Conservation (phyloP, 371 early-diverging fungal species). For the Rhizomucor pusillus region DNA sequence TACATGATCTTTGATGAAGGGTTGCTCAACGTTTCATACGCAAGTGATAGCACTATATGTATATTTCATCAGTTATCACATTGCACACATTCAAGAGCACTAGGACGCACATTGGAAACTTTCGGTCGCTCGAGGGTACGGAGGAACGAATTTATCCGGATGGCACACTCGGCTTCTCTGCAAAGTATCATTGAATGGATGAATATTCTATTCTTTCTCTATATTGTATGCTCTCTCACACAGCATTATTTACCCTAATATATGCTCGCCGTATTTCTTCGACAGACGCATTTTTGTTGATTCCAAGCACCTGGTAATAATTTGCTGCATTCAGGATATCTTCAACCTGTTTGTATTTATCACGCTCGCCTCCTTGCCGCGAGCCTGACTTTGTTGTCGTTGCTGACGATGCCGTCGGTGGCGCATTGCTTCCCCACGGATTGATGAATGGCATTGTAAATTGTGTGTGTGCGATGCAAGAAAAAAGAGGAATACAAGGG, state of each 20-base stretch:
- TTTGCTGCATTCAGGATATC: conserved; percentile 34
- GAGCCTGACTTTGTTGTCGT: conserved; percentile 1
- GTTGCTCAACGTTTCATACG: conserved; percentile 64
- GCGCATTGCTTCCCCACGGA: conserved; percentile 5
- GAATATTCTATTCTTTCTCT: background rate
- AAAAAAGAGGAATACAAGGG: conserved; percentile 1
- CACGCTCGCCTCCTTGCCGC: conserved; percentile 3
- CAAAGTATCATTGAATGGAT: background rate
- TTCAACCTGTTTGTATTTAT: conserved; percentile 38
- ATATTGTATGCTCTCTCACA: background rate
- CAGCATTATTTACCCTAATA: conserved; percentile 27
- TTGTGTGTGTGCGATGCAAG: background rate
- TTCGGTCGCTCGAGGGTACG: conserved; percentile 29
- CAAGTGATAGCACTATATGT: conserved; percentile 49
- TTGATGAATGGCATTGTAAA: conserved; percentile 17
- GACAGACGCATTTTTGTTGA: conserved; percentile 22
- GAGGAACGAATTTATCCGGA: conserved; percentile 40
- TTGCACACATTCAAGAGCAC: too few relatives aligned
- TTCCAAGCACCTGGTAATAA: conserved; percentile 35
- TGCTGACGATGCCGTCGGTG: background rate
- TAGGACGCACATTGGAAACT: conserved; percentile 46
- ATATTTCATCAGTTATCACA: too few relatives aligned
- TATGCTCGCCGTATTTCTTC: conserved; percentile 46
- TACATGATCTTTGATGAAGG: conserved; percentile 54
- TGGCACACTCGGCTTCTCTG: conserved; percentile 47